Evolutionary conservation across 495 filamentous ascomycete genomes (phyloP), one percentile per base, ranked within the genome.

Genomic region (Hypoxylon fragiforme): DNA sequence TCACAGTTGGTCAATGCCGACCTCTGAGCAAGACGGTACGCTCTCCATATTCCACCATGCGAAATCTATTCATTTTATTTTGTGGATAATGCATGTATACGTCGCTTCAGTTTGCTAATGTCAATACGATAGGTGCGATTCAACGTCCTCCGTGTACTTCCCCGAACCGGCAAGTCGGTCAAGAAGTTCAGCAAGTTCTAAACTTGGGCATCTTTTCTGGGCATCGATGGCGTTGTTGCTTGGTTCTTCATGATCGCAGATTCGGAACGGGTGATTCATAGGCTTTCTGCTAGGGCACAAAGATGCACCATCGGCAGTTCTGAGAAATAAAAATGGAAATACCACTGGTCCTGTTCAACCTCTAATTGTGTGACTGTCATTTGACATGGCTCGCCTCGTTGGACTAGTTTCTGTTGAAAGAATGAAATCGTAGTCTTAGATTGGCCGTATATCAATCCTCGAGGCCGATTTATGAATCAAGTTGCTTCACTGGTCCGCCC

Each of bases 171-270:
- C 74, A 96, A 97, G 85, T 81, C 84, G 57, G 91, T 97, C 76
- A 99, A 99, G 90, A 73, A 84, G 73, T 99, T 99, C 84, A 77
- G 74, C 80, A 97, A 97, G 82, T 99, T 97, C 84, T 99, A 95
- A 79, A 73, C 54, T 64, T 48, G 66, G 14, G 69, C 60, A 63
- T 57, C 70, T 74, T 65, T 59, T 66, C 71, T 70, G 69, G 75
- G 75, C 74, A 77, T 77, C 71, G 71, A 67, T 69, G 76, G 76
- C 76, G 76, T 72, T 73, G 75, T 71, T 73, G 40, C 73, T 72
- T 76, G 71, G 70, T 72, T 73, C 70, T 76, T 74, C 66, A 72
- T 60, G 66, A 72, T 73, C 64, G 70, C 68, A 74, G 72, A 71
- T 71, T 70, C 66, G 73, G 73, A 71, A 73, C 65, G 70, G 72